Evolutionary conservation across 306 rosid genomes (phyloP).

Genomic region (Notholithocarpus densiflorus): DNA sequence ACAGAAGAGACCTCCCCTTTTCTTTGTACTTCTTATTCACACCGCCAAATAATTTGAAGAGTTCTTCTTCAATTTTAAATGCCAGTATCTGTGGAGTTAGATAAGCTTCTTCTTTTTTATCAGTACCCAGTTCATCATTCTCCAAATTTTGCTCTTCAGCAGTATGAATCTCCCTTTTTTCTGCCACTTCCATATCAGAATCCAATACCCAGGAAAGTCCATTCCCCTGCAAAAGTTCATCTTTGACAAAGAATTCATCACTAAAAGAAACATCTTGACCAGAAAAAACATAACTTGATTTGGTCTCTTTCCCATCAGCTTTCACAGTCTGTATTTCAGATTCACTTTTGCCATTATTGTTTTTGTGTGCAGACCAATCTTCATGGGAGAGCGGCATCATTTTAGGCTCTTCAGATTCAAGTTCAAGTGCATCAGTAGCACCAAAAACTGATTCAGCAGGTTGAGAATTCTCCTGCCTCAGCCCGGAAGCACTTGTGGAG

Average conservation of each 20-base stretch:
- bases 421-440: slow-evolving; percentile 29
- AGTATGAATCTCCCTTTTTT: slow-evolving; percentile 36
- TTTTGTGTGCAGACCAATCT: slow-evolving; percentile 28
- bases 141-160: slow-evolving; percentile 37
- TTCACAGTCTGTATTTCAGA: slow-evolving; percentile 22
- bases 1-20: slow-evolving; percentile 95
- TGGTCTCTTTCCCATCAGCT: slow-evolving; percentile 54
- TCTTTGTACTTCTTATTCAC: slow-evolving; percentile 99
- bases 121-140: slow-evolving; percentile 33
- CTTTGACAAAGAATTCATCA: slow-evolving; percentile 74
- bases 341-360: slow-evolving; percentile 23
- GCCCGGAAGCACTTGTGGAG: slow-evolving; percentile 21
- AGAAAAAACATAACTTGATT: slow-evolving; percentile 51
- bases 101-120: slow-evolving; percentile 25
- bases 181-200: slow-evolving; percentile 48
- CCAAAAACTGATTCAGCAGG: slow-evolving; percentile 30
- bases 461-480: slow-evolving; percentile 28
- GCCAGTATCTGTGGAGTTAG: slow-evolving; percentile 64
- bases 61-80: slow-evolving; percentile 67
- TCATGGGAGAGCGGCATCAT: slow-evolving; percentile 18
- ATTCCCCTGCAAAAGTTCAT: slow-evolving; percentile 91
- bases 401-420: slow-evolving; percentile 26
- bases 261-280: slow-evolving; percentile 73
- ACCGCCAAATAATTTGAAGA: slow-evolving; percentile 90
- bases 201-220: slow-evolving; percentile 96